Evolutionary conservation across 257 asterid genomes (phyloP).

Genomic region (Solanum acaule): DNA sequence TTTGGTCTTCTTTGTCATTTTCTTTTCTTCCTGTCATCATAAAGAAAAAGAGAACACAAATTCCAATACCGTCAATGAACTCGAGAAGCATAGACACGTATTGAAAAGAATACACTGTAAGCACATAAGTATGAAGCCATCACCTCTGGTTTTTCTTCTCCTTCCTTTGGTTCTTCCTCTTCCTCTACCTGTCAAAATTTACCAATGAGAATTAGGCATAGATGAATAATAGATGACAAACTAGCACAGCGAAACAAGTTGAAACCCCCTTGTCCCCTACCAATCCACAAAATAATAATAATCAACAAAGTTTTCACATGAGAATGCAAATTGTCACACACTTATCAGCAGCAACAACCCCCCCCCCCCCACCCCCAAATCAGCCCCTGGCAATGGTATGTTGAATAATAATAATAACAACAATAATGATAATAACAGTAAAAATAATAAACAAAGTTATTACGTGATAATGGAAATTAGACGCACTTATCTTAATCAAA

Average conservation of each 20-base stretch:
- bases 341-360: neutral
- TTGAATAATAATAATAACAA: neutral
- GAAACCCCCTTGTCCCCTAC: neutral
- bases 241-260: neutral
- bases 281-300: neutral
- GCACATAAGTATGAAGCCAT: neutral
- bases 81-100: neutral
- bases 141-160: constrained; percentile 86
- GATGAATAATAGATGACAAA: neutral
- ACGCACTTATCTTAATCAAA: neutral
- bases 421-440: neutral
- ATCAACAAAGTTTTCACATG: neutral
- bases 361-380: neutral
- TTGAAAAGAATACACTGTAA: neutral
- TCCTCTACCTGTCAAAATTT: constrained; percentile 73
- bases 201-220: neutral
- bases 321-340: neutral
- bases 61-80: neutral
- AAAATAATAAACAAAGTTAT: neutral
- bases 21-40: constrained; percentile 59
- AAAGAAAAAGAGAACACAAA: neutral
- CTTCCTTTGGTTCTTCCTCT: constrained; percentile 91
- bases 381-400: neutral
- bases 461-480: neutral
- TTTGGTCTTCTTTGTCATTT: constrained; percentile 64